Percentiles rank a stretch among this genome's conserved stretches.
phyloP scores from a whole-genome alignment of 805 yeast genomes.

The Candida morakotiae region DNA sequence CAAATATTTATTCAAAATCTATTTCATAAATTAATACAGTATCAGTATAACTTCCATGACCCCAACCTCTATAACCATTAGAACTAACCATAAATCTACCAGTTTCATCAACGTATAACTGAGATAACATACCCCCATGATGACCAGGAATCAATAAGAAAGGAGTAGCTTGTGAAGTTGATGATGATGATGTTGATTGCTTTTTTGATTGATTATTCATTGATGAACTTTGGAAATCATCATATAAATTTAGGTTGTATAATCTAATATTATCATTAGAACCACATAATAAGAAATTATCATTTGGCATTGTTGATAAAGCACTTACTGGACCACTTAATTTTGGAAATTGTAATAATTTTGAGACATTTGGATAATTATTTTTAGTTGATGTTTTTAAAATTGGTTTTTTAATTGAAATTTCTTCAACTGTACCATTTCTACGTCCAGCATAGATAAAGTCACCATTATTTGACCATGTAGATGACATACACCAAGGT shows the following conservation, averaged over 20 bases:
- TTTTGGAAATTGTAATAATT: slow-evolving; percentile 68
- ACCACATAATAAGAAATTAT: slow-evolving; percentile 76
- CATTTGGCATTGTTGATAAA: slow-evolving; percentile 75
- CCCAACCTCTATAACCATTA: slow-evolving; percentile 95
- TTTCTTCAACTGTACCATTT: slow-evolving; percentile 80
- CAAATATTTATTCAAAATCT: slow-evolving; percentile 32
- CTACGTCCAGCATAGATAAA: slow-evolving; percentile 80
- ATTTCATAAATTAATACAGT: slow-evolving; percentile 81
- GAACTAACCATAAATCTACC: slow-evolving; percentile 86
- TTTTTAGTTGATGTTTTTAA: slow-evolving; percentile 22
- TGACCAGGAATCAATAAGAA: slow-evolving; percentile 94
- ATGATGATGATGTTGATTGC: slow-evolving; percentile 69
- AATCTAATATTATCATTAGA: slow-evolving; percentile 86
- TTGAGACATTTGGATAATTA: slow-evolving; percentile 48
- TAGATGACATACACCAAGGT: slow-evolving; percentile 90
- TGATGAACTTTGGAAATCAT: slow-evolving; percentile 21
- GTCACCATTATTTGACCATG: slow-evolving; percentile 86
- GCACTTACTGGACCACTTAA: slow-evolving; percentile 90
- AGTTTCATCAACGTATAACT: slow-evolving; percentile 77
- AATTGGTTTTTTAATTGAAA: slow-evolving; percentile 57
- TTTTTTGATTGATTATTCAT: slow-evolving; percentile 20
- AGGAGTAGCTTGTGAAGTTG: slow-evolving; percentile 77
- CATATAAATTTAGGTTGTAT: slow-evolving; percentile 61
- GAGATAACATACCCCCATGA: slow-evolving; percentile 85
- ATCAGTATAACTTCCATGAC: slow-evolving; percentile 72